Base-by-base conservation (phyloP, 441 rosid genomes). In the Erodium texanum region DNA sequence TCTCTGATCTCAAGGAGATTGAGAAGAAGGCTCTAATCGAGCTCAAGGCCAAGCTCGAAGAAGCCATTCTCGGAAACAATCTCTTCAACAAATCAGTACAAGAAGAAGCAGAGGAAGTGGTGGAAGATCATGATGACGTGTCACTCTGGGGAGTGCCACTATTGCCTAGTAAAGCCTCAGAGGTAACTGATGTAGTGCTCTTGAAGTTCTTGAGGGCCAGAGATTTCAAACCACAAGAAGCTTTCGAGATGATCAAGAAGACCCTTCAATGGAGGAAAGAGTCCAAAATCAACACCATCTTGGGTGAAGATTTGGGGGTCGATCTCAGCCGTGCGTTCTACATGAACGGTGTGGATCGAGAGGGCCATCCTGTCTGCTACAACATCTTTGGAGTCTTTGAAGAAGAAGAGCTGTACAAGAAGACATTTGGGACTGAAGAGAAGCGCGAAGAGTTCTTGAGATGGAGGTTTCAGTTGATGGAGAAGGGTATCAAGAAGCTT, bases 401-500 rank as follows among this genome's bases (percentile, higher is more conserved):
- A 2, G 70, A 81, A 1, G 80, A 79, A 68, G 89, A 82, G 78
- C 79, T 92, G 12, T 86, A 92, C 77, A 76, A 77, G 69, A 78
- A 75, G 54, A 82, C 89, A 5, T 77, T 92, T 12, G 96, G 94
- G 0, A 82, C 70, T 8, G 92, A 85, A 72, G 85, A 87, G 76
- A 81, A 79, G 71, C 80, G 85, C 12, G 77, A 73, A 19, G 77
- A 82, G 68, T 86, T 92, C 71, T 29, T 92, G 79, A 86, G 87
- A 18, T 92, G 92, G 91, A 88, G 96, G 75, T 73, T 84, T 36
- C 93, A 87, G 82, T 73, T 83, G 72, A 85, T 92, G 98, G 98
- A 92, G 81, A 82, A 80, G 74, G 90, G 89, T 29, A 89, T 92
- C 68, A 73, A 81, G 68, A 85, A 83, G 84, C 91, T 92, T 56